Conservation (phyloP, 169 alveolate genomes). For the Eimeria brunetti region DNA sequence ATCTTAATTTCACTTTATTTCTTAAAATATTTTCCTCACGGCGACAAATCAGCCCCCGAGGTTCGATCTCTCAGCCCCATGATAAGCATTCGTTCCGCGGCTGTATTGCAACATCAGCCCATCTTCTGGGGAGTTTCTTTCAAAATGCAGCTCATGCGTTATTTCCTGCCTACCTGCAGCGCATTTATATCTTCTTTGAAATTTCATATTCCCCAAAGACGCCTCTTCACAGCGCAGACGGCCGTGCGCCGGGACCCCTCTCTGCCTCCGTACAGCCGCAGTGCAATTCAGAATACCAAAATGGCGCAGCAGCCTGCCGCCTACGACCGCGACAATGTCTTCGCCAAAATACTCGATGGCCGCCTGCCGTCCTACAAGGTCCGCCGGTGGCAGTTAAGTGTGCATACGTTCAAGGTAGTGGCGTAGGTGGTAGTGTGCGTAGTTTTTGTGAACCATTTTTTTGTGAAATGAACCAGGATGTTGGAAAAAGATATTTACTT, state of each 20-base stretch:
- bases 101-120: neutral
- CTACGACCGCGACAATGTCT: constrained; percentile 78
- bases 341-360: constrained; percentile 76
- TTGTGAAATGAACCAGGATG: too few species aligned
- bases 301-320: constrained; percentile 30
- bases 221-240: neutral
- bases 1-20: neutral
- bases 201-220: neutral
- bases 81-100: neutral
- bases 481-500: too few species aligned
- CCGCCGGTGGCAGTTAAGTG: neutral
- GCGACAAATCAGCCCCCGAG: neutral
- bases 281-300: neutral
- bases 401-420: neutral
- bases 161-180: neutral
- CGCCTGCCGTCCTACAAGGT: constrained; percentile 77
- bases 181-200: neutral
- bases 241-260: neutral
- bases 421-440: too few species aligned
- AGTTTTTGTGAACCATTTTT: too few species aligned
- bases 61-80: constrained; percentile 22
- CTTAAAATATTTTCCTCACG: neutral
- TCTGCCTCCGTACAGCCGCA: neutral
- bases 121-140: neutral
- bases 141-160: neutral